Conservation (phyloP, 108 stramenopile species). For the Asterionellopsis glacialis region DNA sequence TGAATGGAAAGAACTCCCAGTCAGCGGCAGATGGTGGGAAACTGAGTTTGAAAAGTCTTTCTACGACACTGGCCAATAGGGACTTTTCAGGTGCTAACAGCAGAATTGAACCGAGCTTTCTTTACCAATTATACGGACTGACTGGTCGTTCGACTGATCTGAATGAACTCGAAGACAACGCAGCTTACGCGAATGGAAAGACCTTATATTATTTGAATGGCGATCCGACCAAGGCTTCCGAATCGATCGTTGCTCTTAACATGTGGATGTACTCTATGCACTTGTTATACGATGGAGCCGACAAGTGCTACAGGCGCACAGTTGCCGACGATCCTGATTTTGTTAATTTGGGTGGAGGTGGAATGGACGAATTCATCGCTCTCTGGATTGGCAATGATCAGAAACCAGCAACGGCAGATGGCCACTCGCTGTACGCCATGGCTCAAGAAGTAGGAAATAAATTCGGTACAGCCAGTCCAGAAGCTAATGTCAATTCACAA, state of each 20-base stretch:
- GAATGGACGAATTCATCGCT: slow-evolving; percentile 77
- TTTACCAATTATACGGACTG: slow-evolving; percentile 71
- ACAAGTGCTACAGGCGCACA: slow-evolving; percentile 47
- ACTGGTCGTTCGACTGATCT: slow-evolving; percentile 25
- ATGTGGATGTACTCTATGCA: slow-evolving; percentile 75
- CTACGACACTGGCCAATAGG: slow-evolving; percentile 12
- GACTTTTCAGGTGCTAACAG: slow-evolving; percentile 15
- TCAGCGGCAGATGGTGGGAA: slow-evolving; percentile 17
- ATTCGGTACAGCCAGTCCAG: slow-evolving; percentile 41
- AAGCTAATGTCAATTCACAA: slow-evolving; percentile 49
- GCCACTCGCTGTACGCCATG: slow-evolving; percentile 65
- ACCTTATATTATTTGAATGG: slow-evolving; percentile 32
- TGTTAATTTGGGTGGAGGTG: slow-evolving; percentile 35
- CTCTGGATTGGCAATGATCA: slow-evolving; percentile 69
- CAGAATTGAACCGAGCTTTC: slow-evolving; percentile 22
- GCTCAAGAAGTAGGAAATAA: slow-evolving; percentile 40
- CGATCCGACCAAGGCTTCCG: slow-evolving; percentile 25
- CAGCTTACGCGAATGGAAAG: slow-evolving; percentile 50
- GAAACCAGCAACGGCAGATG: slow-evolving; percentile 37
- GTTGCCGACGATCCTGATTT: slow-evolving; percentile 48
- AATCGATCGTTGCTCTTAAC: slow-evolving; percentile 51
- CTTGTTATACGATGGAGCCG: slow-evolving; percentile 51
- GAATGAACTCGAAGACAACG: slow-evolving; percentile 19
- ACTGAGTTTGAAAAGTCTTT: slow-evolving; percentile 31
- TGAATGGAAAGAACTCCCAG: slow-evolving; percentile 47